Percentiles rank a stretch among this genome's conserved stretches.
Conservation (phyloP, 1,284 basidiomycete genomes). For the Fomitopsis betulina region DNA sequence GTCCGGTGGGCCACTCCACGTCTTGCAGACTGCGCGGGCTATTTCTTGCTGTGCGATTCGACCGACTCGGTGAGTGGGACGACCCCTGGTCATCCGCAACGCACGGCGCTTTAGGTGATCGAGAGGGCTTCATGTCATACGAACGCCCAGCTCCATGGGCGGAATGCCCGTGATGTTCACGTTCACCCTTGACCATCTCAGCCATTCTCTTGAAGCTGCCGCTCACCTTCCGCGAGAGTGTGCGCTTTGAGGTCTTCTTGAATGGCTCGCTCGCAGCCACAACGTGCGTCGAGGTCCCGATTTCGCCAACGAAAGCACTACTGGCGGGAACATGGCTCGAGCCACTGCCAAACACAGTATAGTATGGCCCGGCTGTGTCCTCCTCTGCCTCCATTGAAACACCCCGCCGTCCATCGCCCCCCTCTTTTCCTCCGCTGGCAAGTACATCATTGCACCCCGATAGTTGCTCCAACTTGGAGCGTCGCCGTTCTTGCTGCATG, state of each 20-base stretch:
- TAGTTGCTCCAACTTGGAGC: conserved; percentile 25
- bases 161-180: conserved; percentile 11
- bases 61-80: conserved; percentile 6
- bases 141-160: conserved; percentile 14
- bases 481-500: conserved; percentile 43
- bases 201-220: conserved; percentile 36
- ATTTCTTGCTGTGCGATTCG: conserved; percentile 9
- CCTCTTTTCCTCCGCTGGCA: not conserved
- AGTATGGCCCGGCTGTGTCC: conserved; percentile 36
- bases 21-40: conserved; percentile 5
- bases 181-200: conserved; percentile 14
- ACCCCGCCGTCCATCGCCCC: not conserved
- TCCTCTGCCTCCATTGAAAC: conserved; percentile 11
- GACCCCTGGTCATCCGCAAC: conserved; percentile 21
- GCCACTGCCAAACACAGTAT: conserved; percentile 47
- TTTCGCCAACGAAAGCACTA: conserved; percentile 32
- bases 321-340: conserved; percentile 41
- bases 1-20: not conserved
- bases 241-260: conserved; percentile 5
- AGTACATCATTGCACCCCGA: conserved; percentile 18
- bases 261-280: conserved; percentile 1
- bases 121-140: conserved; percentile 27
- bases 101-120: conserved; percentile 15
- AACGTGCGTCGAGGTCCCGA: conserved; percentile 8
- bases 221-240: conserved; percentile 46